Percentiles rank a stretch among this genome's conserved stretches.
Conservation (phyloP, 495 filamentous ascomycete genomes). For the Annulohypoxylon maeteangense region DNA sequence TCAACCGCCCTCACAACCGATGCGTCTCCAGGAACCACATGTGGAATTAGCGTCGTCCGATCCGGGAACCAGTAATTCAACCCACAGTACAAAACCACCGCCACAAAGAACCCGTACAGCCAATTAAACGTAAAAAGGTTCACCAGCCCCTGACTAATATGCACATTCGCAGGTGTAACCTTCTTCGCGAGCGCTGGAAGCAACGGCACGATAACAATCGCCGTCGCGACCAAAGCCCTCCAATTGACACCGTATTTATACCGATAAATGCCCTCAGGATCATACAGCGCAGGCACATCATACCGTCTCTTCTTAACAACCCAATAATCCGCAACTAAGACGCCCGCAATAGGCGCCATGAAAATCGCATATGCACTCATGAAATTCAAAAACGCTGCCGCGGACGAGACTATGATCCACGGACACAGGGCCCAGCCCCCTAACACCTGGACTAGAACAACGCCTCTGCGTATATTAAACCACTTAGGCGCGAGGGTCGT, state of each 20-base stretch:
- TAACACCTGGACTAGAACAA: constrained; percentile 66
- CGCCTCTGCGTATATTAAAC: constrained; percentile 69
- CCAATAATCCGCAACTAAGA: constrained; percentile 61
- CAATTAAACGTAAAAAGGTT: constrained; percentile 52
- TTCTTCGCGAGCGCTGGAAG: constrained; percentile 44
- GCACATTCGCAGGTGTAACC: constrained; percentile 42
- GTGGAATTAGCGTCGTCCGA: constrained; percentile 44
- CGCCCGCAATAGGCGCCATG: constrained; percentile 59
- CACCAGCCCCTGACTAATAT: constrained; percentile 42
- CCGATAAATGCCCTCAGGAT: constrained; percentile 49
- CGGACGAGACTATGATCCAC: constrained; percentile 70
- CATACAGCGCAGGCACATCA: constrained; percentile 57
- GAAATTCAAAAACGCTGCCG: constrained; percentile 67
- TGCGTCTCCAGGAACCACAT: constrained; percentile 21
- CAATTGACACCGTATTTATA: constrained; percentile 53
- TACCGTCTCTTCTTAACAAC: constrained; percentile 56
- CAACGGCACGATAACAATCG: constrained; percentile 50
- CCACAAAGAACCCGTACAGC: constrained; percentile 51
- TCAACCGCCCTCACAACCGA: constrained; percentile 28
- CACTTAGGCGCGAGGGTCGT: constrained; percentile 65
- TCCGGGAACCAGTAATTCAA: constrained; percentile 53
- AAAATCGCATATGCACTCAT: constrained; percentile 61
- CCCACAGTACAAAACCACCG: constrained; percentile 48
- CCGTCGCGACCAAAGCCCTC: constrained; percentile 53
- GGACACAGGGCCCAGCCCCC: constrained; percentile 68